phyloP scores from a whole-genome alignment of 805 yeast genomes.

The Candida morakotiae region DNA sequence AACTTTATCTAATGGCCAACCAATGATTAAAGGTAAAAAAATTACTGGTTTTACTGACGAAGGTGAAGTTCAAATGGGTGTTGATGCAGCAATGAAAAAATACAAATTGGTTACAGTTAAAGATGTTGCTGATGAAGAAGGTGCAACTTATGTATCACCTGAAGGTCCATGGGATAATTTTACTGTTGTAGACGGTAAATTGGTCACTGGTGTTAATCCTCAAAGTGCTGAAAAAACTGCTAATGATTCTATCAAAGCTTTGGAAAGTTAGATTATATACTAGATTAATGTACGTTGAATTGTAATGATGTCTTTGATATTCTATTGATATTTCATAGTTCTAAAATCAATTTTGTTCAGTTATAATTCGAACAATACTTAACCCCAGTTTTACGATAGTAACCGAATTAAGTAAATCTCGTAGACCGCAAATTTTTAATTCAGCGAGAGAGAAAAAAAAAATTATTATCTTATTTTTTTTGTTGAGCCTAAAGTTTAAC shows the following conservation, averaged over 20 bases:
- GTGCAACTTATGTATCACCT: slow-evolving; percentile 46
- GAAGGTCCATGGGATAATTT: slow-evolving; percentile 49
- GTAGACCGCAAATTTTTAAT: too few species aligned
- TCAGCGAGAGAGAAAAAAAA: neutral
- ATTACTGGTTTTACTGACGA: slow-evolving; percentile 59
- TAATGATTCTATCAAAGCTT: slow-evolving; percentile 24
- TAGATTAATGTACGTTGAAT: neutral
- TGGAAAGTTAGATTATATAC: slow-evolving; percentile 1
- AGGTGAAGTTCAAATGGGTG: slow-evolving; percentile 41
- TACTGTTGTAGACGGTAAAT: slow-evolving; percentile 50
- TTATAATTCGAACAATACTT: too few species aligned
- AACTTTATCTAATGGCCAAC: slow-evolving; percentile 37
- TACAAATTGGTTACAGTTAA: slow-evolving; percentile 32
- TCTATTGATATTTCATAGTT: too few species aligned
- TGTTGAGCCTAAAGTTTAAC: neutral
- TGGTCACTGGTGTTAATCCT: slow-evolving; percentile 68
- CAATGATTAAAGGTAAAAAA: slow-evolving; percentile 47
- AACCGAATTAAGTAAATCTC: too few species aligned
- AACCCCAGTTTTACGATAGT: too few species aligned
- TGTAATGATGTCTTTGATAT: neutral
- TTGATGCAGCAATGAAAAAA: slow-evolving; percentile 17
- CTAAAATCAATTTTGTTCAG: too few species aligned
- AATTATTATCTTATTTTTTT: slow-evolving; percentile 1
- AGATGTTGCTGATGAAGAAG: slow-evolving; percentile 31
- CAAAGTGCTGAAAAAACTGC: slow-evolving; percentile 52